phyloP scores from a whole-genome alignment of 2,329 filamentous ascomycete genomes.

The Didymella exigua region DNA sequence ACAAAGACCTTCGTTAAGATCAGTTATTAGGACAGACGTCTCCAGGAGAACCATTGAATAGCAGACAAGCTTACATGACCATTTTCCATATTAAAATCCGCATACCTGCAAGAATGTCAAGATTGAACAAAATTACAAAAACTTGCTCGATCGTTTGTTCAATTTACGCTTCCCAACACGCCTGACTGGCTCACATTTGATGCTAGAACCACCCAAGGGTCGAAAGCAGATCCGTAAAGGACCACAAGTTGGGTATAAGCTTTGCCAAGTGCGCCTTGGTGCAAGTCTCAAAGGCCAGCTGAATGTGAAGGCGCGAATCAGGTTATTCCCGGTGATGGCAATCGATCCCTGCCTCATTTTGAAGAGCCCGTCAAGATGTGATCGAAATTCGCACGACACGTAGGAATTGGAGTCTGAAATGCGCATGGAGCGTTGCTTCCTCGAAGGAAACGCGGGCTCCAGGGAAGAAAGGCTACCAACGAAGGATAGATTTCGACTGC shows the following conservation, averaged over 20 bases:
- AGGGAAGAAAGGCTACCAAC: background rate
- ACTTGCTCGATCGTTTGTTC: background rate
- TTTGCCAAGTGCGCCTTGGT: background rate
- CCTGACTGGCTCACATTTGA: background rate
- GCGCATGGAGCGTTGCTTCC: background rate
- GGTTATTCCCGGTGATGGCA: background rate
- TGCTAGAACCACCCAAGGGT: background rate
- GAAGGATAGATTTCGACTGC: background rate
- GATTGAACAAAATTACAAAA: background rate
- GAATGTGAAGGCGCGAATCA: background rate
- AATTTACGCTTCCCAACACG: background rate
- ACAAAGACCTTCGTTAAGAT: conserved; percentile 24
- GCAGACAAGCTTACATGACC: too few relatives aligned
- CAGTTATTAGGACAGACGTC: background rate
- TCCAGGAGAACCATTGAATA: background rate
- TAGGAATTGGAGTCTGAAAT: too few relatives aligned
- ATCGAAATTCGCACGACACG: background rate
- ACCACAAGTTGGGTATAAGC: background rate
- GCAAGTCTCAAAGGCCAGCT: background rate
- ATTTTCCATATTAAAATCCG: too few relatives aligned
- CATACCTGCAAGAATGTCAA: background rate
- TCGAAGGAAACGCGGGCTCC: background rate
- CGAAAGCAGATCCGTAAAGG: background rate
- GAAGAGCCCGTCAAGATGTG: background rate
- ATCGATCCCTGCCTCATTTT: background rate